Evolutionary conservation across 495 filamentous ascomycete genomes (phyloP).

Genomic region (Tirmania nivea): DNA sequence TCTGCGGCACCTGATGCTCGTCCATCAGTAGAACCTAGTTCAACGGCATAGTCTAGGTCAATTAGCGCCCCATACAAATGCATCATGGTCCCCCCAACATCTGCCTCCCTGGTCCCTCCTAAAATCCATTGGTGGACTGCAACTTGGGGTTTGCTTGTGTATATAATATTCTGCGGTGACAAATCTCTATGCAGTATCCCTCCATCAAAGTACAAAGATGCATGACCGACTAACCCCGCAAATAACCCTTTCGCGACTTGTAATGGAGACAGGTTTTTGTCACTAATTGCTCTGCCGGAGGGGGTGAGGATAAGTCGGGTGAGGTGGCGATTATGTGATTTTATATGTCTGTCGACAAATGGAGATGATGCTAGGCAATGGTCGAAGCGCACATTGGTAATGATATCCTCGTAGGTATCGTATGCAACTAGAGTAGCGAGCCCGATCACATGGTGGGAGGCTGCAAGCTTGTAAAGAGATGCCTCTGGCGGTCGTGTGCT

Average conservation of each 20-base stretch:
- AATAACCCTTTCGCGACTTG: neutral
- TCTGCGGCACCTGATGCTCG: conserved; percentile 2
- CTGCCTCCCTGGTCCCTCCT: neutral
- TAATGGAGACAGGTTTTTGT: too few relatives aligned
- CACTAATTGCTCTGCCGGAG: too few relatives aligned
- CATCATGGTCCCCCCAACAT: neutral
- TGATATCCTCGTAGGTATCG: too few relatives aligned
- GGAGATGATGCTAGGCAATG: too few relatives aligned
- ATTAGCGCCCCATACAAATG: conserved; percentile 8
- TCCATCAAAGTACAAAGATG: neutral
- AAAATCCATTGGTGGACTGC: neutral
- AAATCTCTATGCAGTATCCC: conserved; percentile 9
- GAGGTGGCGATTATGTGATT: too few relatives aligned
- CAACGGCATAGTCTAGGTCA: conserved; percentile 10
- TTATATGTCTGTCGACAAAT: too few relatives aligned
- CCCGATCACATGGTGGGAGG: too few relatives aligned
- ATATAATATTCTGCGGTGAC: conserved; percentile 8
- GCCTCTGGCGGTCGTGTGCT: too few relatives aligned
- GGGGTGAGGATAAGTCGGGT: too few relatives aligned
- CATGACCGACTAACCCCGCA: neutral
- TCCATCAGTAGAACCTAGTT: neutral
- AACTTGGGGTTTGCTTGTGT: neutral
- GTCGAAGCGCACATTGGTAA: too few relatives aligned
- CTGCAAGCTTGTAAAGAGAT: too few relatives aligned
- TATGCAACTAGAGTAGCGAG: too few relatives aligned